Conservation (phyloP, 2,329 filamentous ascomycete species). For the Elsinoe fawcettii region DNA sequence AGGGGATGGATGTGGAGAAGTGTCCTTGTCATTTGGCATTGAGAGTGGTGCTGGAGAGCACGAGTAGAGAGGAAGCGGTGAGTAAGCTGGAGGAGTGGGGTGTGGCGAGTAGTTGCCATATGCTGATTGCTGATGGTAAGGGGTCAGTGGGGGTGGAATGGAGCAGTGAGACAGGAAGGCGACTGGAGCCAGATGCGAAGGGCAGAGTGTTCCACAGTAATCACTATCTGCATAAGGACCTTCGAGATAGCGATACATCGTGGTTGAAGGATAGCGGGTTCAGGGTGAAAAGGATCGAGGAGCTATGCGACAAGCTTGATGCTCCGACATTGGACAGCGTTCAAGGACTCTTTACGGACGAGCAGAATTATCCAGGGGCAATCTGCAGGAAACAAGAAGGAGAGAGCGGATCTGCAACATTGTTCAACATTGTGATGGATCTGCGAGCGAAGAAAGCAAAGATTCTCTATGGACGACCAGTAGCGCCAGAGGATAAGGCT, state of each 20-base stretch:
- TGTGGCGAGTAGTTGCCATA: constrained; percentile 48
- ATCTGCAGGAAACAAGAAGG: constrained; percentile 29
- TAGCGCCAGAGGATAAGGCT: constrained; percentile 24
- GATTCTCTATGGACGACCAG: constrained; percentile 29
- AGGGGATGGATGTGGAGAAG: constrained; percentile 44
- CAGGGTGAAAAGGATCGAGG: constrained; percentile 33
- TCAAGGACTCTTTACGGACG: constrained; percentile 35
- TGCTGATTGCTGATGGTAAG: constrained; percentile 44
- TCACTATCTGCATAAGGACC: constrained; percentile 36
- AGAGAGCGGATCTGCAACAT: constrained; percentile 23
- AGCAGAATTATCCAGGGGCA: constrained; percentile 32
- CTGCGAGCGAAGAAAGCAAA: constrained; percentile 25
- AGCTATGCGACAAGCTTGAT: constrained; percentile 22
- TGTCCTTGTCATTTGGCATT: constrained; percentile 57
- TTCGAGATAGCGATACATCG: constrained; percentile 31
- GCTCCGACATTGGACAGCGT: constrained; percentile 27
- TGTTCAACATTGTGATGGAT: constrained; percentile 36
- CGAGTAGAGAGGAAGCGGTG: constrained; percentile 41
- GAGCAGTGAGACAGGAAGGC: constrained; percentile 28
- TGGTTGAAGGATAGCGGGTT: constrained; percentile 37
- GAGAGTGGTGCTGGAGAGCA: constrained; percentile 47
- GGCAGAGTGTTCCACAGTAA: constrained; percentile 38
- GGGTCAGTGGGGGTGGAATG: constrained; percentile 46
- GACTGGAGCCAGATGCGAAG: constrained; percentile 27
- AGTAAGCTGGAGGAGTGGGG: constrained; percentile 38